These are phyloP conservation scores for Reticulascus tulasneorum DNA, from an alignment of 2,329 filamentous ascomycete species.

Conservation along the genomic window DNA sequence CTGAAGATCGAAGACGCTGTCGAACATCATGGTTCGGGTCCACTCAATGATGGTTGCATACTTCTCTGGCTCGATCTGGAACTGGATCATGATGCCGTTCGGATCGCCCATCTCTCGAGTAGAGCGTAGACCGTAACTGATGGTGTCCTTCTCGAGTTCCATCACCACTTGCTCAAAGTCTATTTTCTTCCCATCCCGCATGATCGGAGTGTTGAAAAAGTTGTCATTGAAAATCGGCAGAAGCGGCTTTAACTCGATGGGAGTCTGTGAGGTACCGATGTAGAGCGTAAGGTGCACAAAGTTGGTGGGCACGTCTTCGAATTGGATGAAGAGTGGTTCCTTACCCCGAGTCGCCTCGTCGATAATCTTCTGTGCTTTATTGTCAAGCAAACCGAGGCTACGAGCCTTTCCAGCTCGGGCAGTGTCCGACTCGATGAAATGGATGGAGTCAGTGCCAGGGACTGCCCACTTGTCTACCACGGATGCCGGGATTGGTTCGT, in stretches of 20 bases:
- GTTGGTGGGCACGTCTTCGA: constrained; percentile 88
- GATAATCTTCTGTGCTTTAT: constrained; percentile 69
- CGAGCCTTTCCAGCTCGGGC: constrained; percentile 78
- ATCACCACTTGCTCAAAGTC: constrained; percentile 91
- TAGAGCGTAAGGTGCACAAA: constrained; percentile 85
- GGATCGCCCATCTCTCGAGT: constrained; percentile 68
- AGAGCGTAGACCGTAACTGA: constrained; percentile 72
- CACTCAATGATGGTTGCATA: constrained; percentile 79
- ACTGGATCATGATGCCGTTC: constrained; percentile 75
- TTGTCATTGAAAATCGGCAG: constrained; percentile 82
- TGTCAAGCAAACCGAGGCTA: constrained; percentile 62
- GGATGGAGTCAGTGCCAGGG: constrained; percentile 83
- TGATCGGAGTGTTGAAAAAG: constrained; percentile 90
- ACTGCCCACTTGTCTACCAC: constrained; percentile 80
- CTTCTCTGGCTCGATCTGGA: constrained; percentile 85
- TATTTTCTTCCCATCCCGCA: constrained; percentile 68
- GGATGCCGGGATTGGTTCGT: constrained; percentile 76
- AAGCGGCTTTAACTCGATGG: constrained; percentile 79
- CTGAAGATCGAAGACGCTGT: constrained; percentile 77
- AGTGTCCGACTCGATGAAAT: constrained; percentile 86
- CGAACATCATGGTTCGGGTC: constrained; percentile 82
- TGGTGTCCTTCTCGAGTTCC: constrained; percentile 85
- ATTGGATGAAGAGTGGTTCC: constrained; percentile 89
- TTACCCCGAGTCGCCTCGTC: constrained; percentile 60
- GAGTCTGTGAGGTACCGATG: constrained; percentile 72